Evolutionary conservation across 2,329 filamentous ascomycete species (phyloP).

Genomic region (Aspergillus candidus): DNA sequence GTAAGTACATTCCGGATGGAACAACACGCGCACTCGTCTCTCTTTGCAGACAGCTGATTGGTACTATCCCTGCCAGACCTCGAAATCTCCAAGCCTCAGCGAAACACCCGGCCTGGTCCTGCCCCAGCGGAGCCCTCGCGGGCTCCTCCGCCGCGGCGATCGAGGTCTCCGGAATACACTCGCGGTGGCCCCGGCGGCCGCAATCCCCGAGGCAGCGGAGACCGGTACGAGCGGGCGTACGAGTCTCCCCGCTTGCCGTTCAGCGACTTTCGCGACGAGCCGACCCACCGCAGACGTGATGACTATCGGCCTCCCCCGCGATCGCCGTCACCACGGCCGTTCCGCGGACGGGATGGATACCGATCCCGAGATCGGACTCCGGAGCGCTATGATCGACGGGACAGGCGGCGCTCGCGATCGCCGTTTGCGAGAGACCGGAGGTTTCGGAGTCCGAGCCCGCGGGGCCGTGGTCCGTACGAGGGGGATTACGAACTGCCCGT

Average conservation of each 20-base stretch:
- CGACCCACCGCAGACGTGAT: slow-evolving; percentile 47
- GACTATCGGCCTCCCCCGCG: slow-evolving; percentile 58
- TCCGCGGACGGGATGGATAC: slow-evolving; percentile 61
- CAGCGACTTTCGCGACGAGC: slow-evolving; percentile 48
- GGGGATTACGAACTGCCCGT: slow-evolving; percentile 62
- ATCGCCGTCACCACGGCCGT: slow-evolving; percentile 54
- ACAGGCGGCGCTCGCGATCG: slow-evolving; percentile 63
- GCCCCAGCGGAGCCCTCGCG: slow-evolving; percentile 33
- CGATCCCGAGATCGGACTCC: slow-evolving; percentile 38
- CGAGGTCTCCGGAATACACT: slow-evolving; percentile 58
- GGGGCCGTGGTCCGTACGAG: slow-evolving; percentile 48
- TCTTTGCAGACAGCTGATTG: neutral
- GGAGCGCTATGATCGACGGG: slow-evolving; percentile 49
- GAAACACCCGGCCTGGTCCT: slow-evolving; percentile 58
- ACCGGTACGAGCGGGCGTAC: slow-evolving; percentile 42
- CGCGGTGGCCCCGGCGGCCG: slow-evolving; percentile 34
- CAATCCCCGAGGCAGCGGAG: slow-evolving; percentile 24
- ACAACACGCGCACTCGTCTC: neutral
- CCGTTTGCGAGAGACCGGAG: slow-evolving; percentile 59
- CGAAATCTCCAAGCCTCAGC: slow-evolving; percentile 73
- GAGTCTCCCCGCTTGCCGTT: slow-evolving; percentile 33
- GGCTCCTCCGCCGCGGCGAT: slow-evolving; percentile 45
- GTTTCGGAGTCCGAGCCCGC: slow-evolving; percentile 64
- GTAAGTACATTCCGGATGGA: slow-evolving; percentile 49
- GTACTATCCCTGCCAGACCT: slow-evolving; percentile 19